Evolutionary conservation across 2,329 filamentous ascomycete species (phyloP).

Genomic region (Colletotrichum paranaense): DNA sequence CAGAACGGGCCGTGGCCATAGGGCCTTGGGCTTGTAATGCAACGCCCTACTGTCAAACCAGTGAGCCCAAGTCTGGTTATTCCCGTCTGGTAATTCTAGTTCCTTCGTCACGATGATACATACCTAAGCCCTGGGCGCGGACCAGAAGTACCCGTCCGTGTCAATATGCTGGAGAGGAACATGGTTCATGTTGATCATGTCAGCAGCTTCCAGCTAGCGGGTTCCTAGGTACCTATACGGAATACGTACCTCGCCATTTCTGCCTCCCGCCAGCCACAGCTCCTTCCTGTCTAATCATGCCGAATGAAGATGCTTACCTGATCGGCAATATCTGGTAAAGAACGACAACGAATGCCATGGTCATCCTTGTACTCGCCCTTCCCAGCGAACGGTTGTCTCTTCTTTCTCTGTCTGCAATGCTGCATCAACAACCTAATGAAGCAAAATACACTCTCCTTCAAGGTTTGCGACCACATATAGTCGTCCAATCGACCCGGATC

Average conservation of each 20-base stretch:
- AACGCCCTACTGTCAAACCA: slow-evolving; percentile 23
- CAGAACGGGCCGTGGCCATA: slow-evolving; percentile 30
- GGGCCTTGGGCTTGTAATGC: slow-evolving; percentile 24
- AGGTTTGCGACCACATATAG: background rate
- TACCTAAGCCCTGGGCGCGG: background rate
- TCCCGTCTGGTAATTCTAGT: background rate
- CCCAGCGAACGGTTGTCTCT: background rate
- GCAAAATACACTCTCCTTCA: background rate
- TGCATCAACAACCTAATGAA: background rate
- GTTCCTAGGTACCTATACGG: no score
- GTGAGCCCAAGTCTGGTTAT: slow-evolving; percentile 13
- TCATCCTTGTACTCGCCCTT: background rate
- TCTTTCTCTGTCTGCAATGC: no score
- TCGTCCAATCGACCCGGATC: slow-evolving; percentile 27
- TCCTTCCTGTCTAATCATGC: no score
- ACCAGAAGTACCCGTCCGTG: background rate
- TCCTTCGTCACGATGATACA: slow-evolving; percentile 3
- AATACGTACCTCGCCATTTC: no score
- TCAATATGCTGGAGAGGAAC: background rate
- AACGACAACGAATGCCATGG: no score
- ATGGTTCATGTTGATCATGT: no score
- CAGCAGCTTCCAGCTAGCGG: no score
- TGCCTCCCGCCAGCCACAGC: no score
- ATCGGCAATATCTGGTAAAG: no score
- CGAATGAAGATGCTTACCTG: no score